These are phyloP conservation scores for Candida sanyaensis DNA, from an alignment of 1,139 yeast species.

Conservation along the genomic window DNA sequence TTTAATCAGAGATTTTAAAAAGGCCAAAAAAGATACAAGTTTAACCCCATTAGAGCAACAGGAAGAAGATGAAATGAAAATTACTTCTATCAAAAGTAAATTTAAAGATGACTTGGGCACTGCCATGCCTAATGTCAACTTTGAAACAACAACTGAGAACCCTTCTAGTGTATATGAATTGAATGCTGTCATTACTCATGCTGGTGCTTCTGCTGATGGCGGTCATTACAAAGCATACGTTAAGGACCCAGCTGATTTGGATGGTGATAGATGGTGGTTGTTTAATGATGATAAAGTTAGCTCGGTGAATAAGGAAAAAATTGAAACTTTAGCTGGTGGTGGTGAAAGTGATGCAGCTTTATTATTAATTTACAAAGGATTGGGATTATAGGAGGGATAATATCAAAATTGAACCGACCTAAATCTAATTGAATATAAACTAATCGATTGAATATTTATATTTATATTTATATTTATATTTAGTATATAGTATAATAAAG, in stretches of 20 bases:
- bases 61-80: slow-evolving; percentile 50
- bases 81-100: slow-evolving; percentile 45
- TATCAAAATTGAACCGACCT: too few species aligned
- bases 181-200: slow-evolving; percentile 84
- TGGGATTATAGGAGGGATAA: slow-evolving; percentile 45
- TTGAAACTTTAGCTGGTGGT: slow-evolving; percentile 90
- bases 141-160: slow-evolving; percentile 62
- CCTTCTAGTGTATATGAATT: slow-evolving; percentile 88
- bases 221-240: slow-evolving; percentile 96
- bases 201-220: slow-evolving; percentile 94
- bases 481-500: neutral
- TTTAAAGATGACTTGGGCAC: slow-evolving; percentile 43
- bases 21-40: slow-evolving; percentile 52
- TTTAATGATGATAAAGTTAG: slow-evolving; percentile 94
- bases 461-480: too few species aligned
- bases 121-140: slow-evolving; percentile 36
- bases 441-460: neutral
- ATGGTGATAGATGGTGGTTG: slow-evolving; percentile 84
- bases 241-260: slow-evolving; percentile 63
- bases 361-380: slow-evolving; percentile 80
- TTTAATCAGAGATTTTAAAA: slow-evolving; percentile 73
- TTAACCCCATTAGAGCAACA: slow-evolving; percentile 43
- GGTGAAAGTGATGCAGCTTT: slow-evolving; percentile 97
- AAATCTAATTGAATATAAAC: too few species aligned
- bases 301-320: slow-evolving; percentile 70